These are phyloP conservation scores for Phyllosticta citribraziliensis DNA, from an alignment of 2,329 filamentous ascomycete genomes.

Conservation along the genomic window DNA sequence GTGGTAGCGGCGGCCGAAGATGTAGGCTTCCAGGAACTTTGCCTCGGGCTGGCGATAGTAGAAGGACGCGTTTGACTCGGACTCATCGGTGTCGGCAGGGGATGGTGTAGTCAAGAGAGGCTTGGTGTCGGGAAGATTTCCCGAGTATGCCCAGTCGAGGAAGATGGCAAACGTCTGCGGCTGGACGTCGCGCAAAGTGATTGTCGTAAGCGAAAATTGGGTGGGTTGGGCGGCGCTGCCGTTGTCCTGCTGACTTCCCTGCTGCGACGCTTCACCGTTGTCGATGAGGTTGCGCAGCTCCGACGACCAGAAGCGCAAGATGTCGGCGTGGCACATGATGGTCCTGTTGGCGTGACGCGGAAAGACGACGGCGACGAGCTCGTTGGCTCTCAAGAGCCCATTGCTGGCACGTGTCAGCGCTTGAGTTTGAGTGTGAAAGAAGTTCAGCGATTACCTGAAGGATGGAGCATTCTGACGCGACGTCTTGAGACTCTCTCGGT, in stretches of 20 bases:
- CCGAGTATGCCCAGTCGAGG: slow-evolving; percentile 1
- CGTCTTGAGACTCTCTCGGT: neutral
- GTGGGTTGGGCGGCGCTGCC: too few relatives aligned
- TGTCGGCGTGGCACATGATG: neutral
- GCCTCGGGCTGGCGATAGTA: neutral
- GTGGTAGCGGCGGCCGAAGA: neutral
- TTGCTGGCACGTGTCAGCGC: neutral
- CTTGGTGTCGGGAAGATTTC: neutral
- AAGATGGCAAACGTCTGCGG: neutral
- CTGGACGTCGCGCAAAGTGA: neutral
- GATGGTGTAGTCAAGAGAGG: neutral
- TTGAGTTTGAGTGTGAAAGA: neutral
- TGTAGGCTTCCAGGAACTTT: neutral
- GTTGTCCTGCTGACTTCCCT: neutral
- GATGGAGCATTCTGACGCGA: neutral
- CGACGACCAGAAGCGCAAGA: neutral
- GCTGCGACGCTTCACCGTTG: neutral
- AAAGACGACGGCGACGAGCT: neutral
- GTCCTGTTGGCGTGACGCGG: neutral
- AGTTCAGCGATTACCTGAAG: neutral
- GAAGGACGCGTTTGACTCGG: neutral
- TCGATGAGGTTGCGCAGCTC: neutral
- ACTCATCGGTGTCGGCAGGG: neutral
- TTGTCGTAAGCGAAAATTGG: neutral
- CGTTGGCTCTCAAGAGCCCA: neutral